phyloP scores from a whole-genome alignment of 306 rosid genomes.

The Vicia faba region DNA sequence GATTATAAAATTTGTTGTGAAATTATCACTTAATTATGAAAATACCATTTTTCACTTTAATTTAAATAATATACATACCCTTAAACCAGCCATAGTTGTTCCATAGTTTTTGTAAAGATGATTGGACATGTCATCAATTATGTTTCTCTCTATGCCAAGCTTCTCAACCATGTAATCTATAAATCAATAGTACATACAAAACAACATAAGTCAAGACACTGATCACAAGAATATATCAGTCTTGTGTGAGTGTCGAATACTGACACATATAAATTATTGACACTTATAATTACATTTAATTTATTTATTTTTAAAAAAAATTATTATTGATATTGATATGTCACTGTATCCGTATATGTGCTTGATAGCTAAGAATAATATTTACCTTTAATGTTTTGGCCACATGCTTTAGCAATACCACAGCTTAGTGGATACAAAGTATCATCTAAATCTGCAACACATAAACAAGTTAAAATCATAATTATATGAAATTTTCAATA shows the following conservation, averaged over 20 bases:
- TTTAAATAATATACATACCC: slow-evolving; percentile 69
- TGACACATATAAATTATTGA: neutral
- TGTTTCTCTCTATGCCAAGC: slow-evolving; percentile 77
- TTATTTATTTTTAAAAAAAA: too few relatives aligned
- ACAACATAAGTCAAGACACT: neutral
- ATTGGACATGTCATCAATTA: slow-evolving; percentile 60
- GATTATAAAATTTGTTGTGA: neutral
- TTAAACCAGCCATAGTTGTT: slow-evolving; percentile 96
- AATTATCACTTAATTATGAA: neutral
- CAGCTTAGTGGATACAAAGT: slow-evolving; percentile 81
- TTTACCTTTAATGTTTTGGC: slow-evolving; percentile 75
- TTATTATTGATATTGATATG: too few relatives aligned
- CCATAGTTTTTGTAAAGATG: slow-evolving; percentile 86
- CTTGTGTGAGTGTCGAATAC: too few relatives aligned
- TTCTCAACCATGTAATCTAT: slow-evolving; percentile 84
- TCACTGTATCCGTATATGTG: too few relatives aligned
- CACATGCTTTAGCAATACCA: slow-evolving; percentile 73
- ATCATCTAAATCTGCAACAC: slow-evolving; percentile 81
- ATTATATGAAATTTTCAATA: slow-evolving; percentile 21
- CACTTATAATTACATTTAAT: too few relatives aligned
- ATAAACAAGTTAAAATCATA: slow-evolving; percentile 22
- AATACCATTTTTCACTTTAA: slow-evolving; percentile 15
- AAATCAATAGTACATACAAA: slow-evolving; percentile 14
- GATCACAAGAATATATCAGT: too few relatives aligned
- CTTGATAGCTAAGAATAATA: neutral